phyloP scores from a whole-genome alignment of 164 flowering plant genomes.

The Vitis amurensis region DNA sequence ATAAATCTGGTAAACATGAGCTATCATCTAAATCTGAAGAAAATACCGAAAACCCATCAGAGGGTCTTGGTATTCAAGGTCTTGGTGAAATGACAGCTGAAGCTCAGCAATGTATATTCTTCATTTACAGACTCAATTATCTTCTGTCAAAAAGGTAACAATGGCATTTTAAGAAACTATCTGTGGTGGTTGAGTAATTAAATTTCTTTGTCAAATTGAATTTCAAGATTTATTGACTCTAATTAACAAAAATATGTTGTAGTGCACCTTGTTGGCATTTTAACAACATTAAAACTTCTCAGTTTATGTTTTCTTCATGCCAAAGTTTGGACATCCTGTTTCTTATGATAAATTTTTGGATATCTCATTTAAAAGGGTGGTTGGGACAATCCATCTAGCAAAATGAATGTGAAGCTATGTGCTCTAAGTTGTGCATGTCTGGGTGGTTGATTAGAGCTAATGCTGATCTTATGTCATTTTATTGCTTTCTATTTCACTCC shows the following conservation, averaged over 20 bases:
- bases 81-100: constrained; percentile 69
- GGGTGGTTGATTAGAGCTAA: background rate
- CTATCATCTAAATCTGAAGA: constrained; percentile 23
- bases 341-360: background rate
- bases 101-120: constrained; percentile 50
- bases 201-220: background rate
- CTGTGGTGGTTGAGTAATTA: no score
- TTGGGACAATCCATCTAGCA: background rate
- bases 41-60: constrained; percentile 22
- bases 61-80: constrained; percentile 33
- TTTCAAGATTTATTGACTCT: background rate
- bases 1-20: constrained; percentile 21
- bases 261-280: background rate
- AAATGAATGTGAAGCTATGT: background rate
- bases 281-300: background rate
- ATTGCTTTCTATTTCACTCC: background rate
- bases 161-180: background rate
- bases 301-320: background rate
- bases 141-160: constrained; percentile 62
- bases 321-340: background rate
- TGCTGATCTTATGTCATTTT: background rate
- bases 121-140: constrained; percentile 57
- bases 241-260: background rate
- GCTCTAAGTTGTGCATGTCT: background rate
- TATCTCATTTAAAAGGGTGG: background rate